A percentile compares a stretch with the other conserved stretches of the same genome.
Evolutionary conservation across 768 basidiomycete genomes (phyloP).

Genomic region (Nevesoporus exiguus): DNA sequence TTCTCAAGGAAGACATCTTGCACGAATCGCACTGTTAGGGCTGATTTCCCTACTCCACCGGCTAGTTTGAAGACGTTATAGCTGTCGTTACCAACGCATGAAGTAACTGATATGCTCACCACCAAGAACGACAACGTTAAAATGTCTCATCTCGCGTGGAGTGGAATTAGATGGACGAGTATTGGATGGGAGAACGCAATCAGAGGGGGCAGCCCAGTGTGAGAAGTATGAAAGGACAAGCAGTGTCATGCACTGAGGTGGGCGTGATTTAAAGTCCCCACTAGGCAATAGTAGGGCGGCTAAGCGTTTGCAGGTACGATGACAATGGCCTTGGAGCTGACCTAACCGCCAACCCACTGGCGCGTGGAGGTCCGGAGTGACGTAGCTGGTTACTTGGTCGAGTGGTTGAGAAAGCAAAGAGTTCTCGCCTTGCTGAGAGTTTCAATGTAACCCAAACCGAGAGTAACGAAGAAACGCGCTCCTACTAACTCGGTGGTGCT

Average conservation of each 20-base stretch:
- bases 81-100: not conserved
- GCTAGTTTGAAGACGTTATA: constrained; percentile 40
- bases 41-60: constrained; percentile 88
- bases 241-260: constrained; percentile 11
- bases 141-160: constrained; percentile 54
- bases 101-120: constrained; percentile 42
- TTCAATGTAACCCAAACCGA: not conserved
- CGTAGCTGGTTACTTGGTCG: not conserved
- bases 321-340: not conserved
- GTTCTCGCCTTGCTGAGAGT: not conserved
- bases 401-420: not conserved
- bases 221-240: constrained; percentile 21
- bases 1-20: constrained; percentile 68
- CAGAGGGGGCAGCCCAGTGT: constrained; percentile 13
- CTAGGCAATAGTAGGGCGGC: constrained; percentile 4
- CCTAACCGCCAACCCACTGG: not conserved
- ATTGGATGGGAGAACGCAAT: constrained; percentile 9
- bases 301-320: constrained; percentile 1
- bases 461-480: not conserved
- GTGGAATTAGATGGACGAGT: not conserved
- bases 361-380: not conserved
- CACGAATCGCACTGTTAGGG: constrained; percentile 77
- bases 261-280: constrained; percentile 3
- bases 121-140: constrained; percentile 77
- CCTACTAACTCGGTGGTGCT: not conserved